Evolutionary conservation across 1,139 yeast genomes (phyloP).

Genomic region (Geotrichum cucujoidarum): DNA sequence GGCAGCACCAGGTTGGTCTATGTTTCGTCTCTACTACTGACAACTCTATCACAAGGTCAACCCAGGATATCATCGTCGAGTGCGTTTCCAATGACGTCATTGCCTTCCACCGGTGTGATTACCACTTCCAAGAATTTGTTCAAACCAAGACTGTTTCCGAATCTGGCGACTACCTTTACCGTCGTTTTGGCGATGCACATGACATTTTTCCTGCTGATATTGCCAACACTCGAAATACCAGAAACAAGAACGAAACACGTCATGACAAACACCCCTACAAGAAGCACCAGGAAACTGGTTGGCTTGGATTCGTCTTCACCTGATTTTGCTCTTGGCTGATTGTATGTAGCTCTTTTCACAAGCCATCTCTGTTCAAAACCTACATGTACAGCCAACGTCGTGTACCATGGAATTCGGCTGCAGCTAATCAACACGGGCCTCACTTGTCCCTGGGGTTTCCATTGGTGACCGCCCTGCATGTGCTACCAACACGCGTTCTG

Average conservation of each 20-base stretch:
- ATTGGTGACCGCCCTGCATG: no score
- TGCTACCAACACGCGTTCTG: no score
- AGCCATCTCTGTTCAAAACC: no score
- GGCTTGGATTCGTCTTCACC: no score
- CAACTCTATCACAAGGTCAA: conserved; percentile 93
- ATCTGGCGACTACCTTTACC: conserved; percentile 96
- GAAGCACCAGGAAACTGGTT: conserved; percentile 89
- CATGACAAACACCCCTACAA: conserved; percentile 85
- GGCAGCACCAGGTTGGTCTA: no score
- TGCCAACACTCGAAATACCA: conserved; percentile 95
- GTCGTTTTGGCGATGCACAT: conserved; percentile 97
- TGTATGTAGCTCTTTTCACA: no score
- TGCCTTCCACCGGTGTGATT: conserved; percentile 88
- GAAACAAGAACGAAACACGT: conserved; percentile 90
- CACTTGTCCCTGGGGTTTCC: no score
- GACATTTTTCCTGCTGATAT: conserved; percentile 92
- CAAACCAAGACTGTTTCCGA: conserved; percentile 79
- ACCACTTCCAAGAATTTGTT: conserved; percentile 68
- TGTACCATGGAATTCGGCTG: no score
- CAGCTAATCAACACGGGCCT: no score
- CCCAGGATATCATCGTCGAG: conserved; percentile 91
- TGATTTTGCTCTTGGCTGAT: no score
- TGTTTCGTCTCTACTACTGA: no score
- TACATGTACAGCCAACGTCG: no score
- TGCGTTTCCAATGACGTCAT: conserved; percentile 95